These are phyloP conservation scores for Ballota nigra DNA, from an alignment of 257 asterid species.

Conservation along the genomic window DNA sequence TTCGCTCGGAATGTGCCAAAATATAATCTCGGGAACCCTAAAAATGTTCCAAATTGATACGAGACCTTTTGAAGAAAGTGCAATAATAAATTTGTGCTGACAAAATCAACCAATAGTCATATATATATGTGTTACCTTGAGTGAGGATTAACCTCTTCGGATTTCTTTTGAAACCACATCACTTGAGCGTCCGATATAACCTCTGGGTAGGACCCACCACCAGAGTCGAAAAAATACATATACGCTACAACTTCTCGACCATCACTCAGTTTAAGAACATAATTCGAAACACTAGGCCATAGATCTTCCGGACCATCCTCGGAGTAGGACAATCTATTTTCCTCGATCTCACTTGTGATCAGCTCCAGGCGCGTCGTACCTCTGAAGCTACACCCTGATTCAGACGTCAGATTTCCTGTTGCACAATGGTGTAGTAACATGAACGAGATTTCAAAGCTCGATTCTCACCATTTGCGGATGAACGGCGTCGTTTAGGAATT, in stretches of 20 bases:
- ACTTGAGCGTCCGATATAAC: constrained; percentile 74
- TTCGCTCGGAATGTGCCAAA: constrained; percentile 88
- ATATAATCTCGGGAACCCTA: constrained; percentile 81
- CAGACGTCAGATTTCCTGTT: background rate
- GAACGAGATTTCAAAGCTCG: background rate
- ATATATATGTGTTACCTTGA: constrained; percentile 45
- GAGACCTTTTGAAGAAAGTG: background rate
- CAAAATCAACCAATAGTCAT: background rate
- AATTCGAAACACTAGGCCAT: constrained; percentile 90
- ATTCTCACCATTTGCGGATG: constrained; percentile 37
- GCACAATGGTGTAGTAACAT: background rate
- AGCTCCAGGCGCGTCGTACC: constrained; percentile 78
- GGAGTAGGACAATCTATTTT: constrained; percentile 47
- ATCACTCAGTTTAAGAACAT: constrained; percentile 50
- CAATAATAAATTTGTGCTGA: background rate
- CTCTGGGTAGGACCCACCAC: constrained; percentile 92
- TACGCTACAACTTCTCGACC: constrained; percentile 39
- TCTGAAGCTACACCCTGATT: constrained; percentile 55
- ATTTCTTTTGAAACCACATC: constrained; percentile 62
- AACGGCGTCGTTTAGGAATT: constrained; percentile 56
- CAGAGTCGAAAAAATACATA: constrained; percentile 88
- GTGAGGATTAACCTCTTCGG: constrained; percentile 59
- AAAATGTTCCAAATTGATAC: no score
- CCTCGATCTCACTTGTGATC: constrained; percentile 45
- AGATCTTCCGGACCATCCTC: constrained; percentile 51